phyloP scores from a whole-genome alignment of 1,284 basidiomycete species.

The Leccinum fuscescens region DNA sequence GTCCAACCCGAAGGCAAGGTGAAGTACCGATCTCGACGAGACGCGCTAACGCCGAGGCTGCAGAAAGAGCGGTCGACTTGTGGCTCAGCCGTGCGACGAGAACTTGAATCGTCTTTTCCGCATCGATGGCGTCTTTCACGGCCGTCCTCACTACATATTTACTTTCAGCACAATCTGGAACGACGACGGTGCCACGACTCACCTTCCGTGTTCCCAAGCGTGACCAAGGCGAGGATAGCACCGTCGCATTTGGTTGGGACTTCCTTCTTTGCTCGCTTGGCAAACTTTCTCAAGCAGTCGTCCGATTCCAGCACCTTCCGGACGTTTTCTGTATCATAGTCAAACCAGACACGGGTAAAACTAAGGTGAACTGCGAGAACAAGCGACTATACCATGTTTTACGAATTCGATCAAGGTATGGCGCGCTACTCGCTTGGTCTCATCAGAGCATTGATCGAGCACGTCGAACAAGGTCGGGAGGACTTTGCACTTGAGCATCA shows the following conservation, averaged over 20 bases:
- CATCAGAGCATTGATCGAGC: too few relatives aligned
- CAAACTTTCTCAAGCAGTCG: too few relatives aligned
- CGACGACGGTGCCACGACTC: background rate
- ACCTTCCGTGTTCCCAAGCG: constrained; percentile 8
- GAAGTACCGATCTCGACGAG: constrained; percentile 23
- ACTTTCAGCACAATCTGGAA: background rate
- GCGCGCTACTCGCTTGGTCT: too few relatives aligned
- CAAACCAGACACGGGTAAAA: too few relatives aligned
- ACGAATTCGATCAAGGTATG: too few relatives aligned
- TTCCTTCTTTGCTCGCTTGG: background rate
- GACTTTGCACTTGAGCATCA: too few relatives aligned
- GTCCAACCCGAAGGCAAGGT: too few relatives aligned
- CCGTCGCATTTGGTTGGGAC: constrained; percentile 17
- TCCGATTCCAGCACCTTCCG: too few relatives aligned
- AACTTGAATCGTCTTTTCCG: constrained; percentile 14
- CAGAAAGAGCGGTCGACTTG: constrained; percentile 21
- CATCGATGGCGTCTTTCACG: constrained; percentile 18
- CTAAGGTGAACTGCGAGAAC: too few relatives aligned
- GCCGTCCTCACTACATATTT: background rate
- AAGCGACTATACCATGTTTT: too few relatives aligned
- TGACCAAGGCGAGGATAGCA: constrained; percentile 1
- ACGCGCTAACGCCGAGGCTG: constrained; percentile 20
- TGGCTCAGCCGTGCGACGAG: constrained; percentile 19
- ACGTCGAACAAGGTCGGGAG: too few relatives aligned
- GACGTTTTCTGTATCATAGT: too few relatives aligned